Evolutionary conservation across 1,139 yeast genomes (phyloP).

Genomic region (Magnusiomyces paraingens): DNA sequence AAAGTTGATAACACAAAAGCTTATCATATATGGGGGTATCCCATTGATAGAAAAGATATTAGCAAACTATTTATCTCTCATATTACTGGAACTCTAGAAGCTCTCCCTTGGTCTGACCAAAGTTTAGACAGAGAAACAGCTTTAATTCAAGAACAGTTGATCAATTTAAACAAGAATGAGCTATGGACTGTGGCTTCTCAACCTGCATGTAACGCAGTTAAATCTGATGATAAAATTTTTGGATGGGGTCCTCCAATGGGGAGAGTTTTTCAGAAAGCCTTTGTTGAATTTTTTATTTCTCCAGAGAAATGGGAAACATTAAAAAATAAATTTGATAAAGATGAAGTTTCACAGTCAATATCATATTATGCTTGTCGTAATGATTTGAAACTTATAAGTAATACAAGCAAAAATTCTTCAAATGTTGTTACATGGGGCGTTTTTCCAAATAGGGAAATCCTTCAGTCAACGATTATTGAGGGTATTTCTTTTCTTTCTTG

Average conservation of each 20-base stretch:
- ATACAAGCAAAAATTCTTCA: slow-evolving; percentile 45
- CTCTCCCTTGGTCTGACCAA: slow-evolving; percentile 87
- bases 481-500: slow-evolving; percentile 85
- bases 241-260: slow-evolving; percentile 98
- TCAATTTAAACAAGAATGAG: slow-evolving; percentile 66
- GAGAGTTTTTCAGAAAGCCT: slow-evolving; percentile 85
- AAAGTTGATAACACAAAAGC: slow-evolving; percentile 71
- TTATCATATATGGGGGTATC: slow-evolving; percentile 74
- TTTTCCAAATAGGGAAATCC: slow-evolving; percentile 77
- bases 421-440: slow-evolving; percentile 97
- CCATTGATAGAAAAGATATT: slow-evolving; percentile 57
- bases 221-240: slow-evolving; percentile 74
- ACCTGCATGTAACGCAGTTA: slow-evolving; percentile 75
- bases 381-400: slow-evolving; percentile 52
- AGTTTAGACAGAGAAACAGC: slow-evolving; percentile 86
- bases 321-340: slow-evolving; percentile 40
- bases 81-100: slow-evolving; percentile 65
- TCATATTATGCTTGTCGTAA: slow-evolving; percentile 70
- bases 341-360: slow-evolving; percentile 37
- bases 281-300: slow-evolving; percentile 79
- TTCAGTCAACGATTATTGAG: slow-evolving; percentile 84
- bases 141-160: slow-evolving; percentile 82
- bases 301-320: slow-evolving; percentile 62
- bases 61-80: slow-evolving; percentile 65
- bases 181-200: slow-evolving; percentile 91